Conservation (phyloP, 2,329 filamentous ascomycete genomes). For the Fusarium torulosum region DNA sequence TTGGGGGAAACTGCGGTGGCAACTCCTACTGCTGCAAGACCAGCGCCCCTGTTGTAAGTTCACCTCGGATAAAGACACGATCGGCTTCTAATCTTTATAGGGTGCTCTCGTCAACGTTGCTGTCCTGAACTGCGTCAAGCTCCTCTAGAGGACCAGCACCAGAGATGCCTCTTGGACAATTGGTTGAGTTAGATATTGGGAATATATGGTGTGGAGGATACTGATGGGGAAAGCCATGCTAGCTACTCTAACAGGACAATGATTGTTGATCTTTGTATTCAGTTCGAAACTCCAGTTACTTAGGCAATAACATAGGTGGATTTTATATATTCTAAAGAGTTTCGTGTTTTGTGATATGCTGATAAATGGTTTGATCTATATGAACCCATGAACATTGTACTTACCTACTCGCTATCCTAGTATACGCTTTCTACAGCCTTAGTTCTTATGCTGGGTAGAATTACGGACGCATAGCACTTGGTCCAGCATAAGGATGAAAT, state of each 20-base stretch:
- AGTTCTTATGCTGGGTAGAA: too few relatives aligned
- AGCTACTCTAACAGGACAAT: conserved; percentile 10
- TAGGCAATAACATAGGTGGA: background rate
- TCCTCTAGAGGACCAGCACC: background rate
- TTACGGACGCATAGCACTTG: too few relatives aligned
- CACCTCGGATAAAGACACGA: fast-evolving
- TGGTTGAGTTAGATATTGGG: background rate
- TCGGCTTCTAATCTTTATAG: background rate
- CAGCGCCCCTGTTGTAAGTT: conserved; percentile 5
- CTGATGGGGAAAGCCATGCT: conserved; percentile 11
- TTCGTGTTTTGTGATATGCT: too few relatives aligned
- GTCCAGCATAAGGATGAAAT: too few relatives aligned
- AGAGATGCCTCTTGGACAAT: background rate
- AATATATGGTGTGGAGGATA: background rate
- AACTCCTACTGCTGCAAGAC: conserved; percentile 18
- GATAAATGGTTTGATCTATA: too few relatives aligned
- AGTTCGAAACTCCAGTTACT: conserved; percentile 4
- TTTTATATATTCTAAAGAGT: background rate
- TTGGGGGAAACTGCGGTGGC: conserved; percentile 12
- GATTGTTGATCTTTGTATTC: conserved; percentile 1
- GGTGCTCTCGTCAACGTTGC: conserved; percentile 16
- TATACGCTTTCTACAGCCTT: too few relatives aligned
- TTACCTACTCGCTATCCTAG: too few relatives aligned
- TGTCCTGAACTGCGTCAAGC: conserved; percentile 14
- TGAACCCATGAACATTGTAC: too few relatives aligned